A percentile compares a stretch with the other conserved stretches of the same genome.
phyloP scores from a whole-genome alignment of 495 filamentous ascomycete genomes.

The Bombardia bombarda region DNA sequence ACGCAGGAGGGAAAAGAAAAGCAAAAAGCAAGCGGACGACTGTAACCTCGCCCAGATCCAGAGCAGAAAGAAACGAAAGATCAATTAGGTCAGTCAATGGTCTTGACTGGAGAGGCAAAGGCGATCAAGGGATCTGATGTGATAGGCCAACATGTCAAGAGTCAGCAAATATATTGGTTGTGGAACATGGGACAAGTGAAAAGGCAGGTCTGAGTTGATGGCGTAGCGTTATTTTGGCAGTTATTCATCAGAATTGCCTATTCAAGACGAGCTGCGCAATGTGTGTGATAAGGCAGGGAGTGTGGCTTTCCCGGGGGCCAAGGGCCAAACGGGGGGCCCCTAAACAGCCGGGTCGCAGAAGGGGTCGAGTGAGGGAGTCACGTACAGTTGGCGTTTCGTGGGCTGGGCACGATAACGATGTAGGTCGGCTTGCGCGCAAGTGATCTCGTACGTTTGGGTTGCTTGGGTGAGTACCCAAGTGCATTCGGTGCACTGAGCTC shows the following conservation, averaged over 20 bases:
- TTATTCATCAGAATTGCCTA: slow-evolving; percentile 21
- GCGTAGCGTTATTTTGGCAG: slow-evolving; percentile 10
- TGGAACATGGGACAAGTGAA: slow-evolving; percentile 11
- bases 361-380: slow-evolving; percentile 24
- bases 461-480: no score
- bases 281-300: slow-evolving; percentile 7
- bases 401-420: slow-evolving; percentile 11
- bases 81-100: slow-evolving; percentile 7
- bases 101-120: slow-evolving; percentile 14
- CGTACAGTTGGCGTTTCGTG: slow-evolving; percentile 35
- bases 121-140: slow-evolving; percentile 8
- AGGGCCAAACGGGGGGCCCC: slow-evolving; percentile 20
- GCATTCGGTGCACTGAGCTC: no score
- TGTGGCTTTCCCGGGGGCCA: slow-evolving; percentile 15
- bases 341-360: slow-evolving; percentile 25
- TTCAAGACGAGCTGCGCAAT: slow-evolving; percentile 17
- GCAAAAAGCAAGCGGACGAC: slow-evolving; percentile 6
- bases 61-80: slow-evolving; percentile 16
- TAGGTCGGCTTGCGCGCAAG: background rate
- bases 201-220: slow-evolving; percentile 11
- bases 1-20: slow-evolving; percentile 16
- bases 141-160: slow-evolving; percentile 3
- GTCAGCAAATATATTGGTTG: slow-evolving; percentile 14
- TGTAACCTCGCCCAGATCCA: slow-evolving; percentile 15
- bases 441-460: no score